phyloP scores from a whole-genome alignment of 192 early-diverging fungal species.

The Dimargaris cristalligena region DNA sequence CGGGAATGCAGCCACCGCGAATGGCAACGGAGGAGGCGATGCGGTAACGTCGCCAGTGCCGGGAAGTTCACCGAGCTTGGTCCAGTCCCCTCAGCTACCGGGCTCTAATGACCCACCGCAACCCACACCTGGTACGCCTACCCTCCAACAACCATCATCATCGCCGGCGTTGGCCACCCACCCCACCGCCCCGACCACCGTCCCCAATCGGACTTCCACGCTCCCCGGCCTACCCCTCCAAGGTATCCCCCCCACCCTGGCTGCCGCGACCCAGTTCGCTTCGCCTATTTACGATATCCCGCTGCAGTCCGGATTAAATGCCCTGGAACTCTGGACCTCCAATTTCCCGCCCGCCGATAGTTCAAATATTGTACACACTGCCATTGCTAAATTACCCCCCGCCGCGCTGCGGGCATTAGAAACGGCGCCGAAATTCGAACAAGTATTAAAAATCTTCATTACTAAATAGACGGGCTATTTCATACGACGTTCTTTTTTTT shows the following conservation, averaged over 20 bases:
- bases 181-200: not conserved
- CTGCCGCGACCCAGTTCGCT: not conserved
- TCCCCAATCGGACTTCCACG: no score
- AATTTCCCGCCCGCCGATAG: not conserved
- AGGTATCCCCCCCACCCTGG: not conserved
- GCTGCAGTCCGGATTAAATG: not conserved
- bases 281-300: constrained; percentile 8
- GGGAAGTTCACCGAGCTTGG: no score
- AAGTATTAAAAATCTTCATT: not conserved
- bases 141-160: not conserved
- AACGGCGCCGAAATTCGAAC: not conserved
- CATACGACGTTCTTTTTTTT: not conserved
- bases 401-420: not conserved
- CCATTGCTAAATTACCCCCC: constrained; percentile 1
- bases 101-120: no score
- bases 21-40: no score
- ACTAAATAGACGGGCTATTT: not conserved
- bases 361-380: not conserved
- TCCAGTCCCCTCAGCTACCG: no score
- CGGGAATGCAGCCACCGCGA: no score
- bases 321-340: constrained; percentile 4
- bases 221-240: constrained; percentile 3
- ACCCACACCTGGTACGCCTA: no score
- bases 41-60: no score
- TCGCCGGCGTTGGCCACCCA: not conserved